A percentile compares a stretch with the other conserved stretches of the same genome.
phyloP scores from a whole-genome alignment of 2,329 filamentous ascomycete genomes.

The Aspergillus luchuensis region DNA sequence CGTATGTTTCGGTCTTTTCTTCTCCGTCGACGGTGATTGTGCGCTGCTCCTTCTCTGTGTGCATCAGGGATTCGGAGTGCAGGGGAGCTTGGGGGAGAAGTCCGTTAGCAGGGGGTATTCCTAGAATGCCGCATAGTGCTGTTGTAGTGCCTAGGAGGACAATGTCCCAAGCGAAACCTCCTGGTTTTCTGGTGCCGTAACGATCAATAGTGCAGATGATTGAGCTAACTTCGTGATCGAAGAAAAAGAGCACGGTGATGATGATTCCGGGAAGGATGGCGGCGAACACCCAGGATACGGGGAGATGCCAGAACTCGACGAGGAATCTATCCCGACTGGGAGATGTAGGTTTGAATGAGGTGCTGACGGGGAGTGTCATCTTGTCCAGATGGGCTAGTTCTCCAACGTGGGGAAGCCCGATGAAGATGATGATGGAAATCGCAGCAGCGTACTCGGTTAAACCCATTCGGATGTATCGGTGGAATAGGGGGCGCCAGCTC shows the following conservation, averaged over 20 bases:
- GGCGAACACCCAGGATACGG: constrained; percentile 61
- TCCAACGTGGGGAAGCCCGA: constrained; percentile 63
- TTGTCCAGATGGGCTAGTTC: constrained; percentile 62
- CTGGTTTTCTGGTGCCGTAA: constrained; percentile 63
- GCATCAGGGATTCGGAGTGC: constrained; percentile 65
- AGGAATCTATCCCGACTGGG: constrained; percentile 60
- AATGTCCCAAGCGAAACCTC: constrained; percentile 67
- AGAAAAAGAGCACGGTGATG: constrained; percentile 68
- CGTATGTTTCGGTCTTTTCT: constrained; percentile 38
- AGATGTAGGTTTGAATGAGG: constrained; percentile 58
- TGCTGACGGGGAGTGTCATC: constrained; percentile 59
- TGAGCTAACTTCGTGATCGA: constrained; percentile 69
- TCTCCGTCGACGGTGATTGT: constrained; percentile 39
- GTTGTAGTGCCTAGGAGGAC: constrained; percentile 64
- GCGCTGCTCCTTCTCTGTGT: constrained; percentile 51
- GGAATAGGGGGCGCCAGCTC: constrained; percentile 63
- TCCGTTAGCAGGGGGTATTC: constrained; percentile 67
- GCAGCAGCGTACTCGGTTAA: constrained; percentile 66
- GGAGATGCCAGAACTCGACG: constrained; percentile 65
- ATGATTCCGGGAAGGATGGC: constrained; percentile 65
- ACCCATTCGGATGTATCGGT: constrained; percentile 62
- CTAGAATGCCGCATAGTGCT: constrained; percentile 64
- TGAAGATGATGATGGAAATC: constrained; percentile 67
- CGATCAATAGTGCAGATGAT: constrained; percentile 67
- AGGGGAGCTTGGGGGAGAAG: constrained; percentile 67